These are phyloP conservation scores for Sphagnurus paluster DNA, from an alignment of 1,284 basidiomycete species.

Conservation along the genomic window DNA sequence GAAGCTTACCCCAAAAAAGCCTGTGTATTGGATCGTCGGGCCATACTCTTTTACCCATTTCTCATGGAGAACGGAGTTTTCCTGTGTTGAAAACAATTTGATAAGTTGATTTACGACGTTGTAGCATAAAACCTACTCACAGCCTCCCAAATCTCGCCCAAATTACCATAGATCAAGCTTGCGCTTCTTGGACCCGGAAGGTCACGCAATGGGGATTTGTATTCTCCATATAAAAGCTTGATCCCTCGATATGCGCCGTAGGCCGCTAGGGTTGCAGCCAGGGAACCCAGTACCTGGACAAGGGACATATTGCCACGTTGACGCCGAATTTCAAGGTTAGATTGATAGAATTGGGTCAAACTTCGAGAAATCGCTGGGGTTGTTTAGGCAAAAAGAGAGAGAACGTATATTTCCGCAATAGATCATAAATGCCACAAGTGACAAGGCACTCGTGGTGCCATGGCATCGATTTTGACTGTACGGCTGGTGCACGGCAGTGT, in stretches of 20 bases:
- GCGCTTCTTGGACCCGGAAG: conserved; percentile 32
- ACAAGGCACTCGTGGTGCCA: too few species aligned
- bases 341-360: too few species aligned
- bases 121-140: conserved; percentile 26
- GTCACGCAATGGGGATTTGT: conserved; percentile 23
- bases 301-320: conserved; percentile 11
- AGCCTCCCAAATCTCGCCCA: conserved; percentile 41
- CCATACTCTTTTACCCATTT: conserved; percentile 61
- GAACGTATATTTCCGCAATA: too few species aligned
- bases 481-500: too few species aligned
- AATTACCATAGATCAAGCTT: conserved; percentile 55
- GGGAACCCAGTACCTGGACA: conserved; percentile 16
- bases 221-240: conserved; percentile 18
- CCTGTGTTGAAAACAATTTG: conserved; percentile 23
- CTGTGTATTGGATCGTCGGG: conserved; percentile 45
- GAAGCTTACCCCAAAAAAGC: conserved; percentile 44
- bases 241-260: conserved; percentile 20
- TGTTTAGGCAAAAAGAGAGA: too few species aligned
- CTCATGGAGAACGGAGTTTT: conserved; percentile 43
- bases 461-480: too few species aligned
- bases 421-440: too few species aligned
- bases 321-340: too few species aligned
- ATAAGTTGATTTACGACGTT: background rate
- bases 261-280: conserved; percentile 15
- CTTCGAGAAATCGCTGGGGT: too few species aligned